Base-by-base conservation (phyloP, 129 eudicot species). In the sunflower (Helianthus annuus) region DNA sequence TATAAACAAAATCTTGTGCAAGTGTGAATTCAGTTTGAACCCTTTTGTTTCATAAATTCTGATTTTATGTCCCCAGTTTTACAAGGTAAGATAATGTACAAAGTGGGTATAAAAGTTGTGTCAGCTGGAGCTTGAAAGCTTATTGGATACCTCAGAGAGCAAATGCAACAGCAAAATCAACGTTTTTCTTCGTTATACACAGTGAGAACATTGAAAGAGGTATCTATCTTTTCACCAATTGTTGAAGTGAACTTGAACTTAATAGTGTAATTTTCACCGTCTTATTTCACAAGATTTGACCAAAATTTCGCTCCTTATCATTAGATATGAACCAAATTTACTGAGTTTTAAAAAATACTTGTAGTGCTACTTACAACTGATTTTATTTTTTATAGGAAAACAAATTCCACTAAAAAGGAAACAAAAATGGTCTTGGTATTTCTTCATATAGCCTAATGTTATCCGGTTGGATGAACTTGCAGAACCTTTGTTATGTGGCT, bases 401-500 rank as follows among this genome's bases (percentile, higher is more conserved):
- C 22, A 19, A 19, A 19, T 19, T 19, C 22, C 22, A 19, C 22
- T 19, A 19, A 19, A 19, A 19, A 19, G 22, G 22, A 19, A 19
- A 19, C 22, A 19, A 19, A 19, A 19, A 19, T 19, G 22, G 22
- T 19, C 22, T 19, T 19, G 22, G 22, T 19, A 19, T 19, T 19
- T 19, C 22, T 19, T 19, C 22, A 19, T 19, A 19, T 19, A 19
- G 0, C 22, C 22, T 19, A 19, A 19, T 19, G 22, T 19, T 19
- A 19, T 19, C 22, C 22, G 22, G 22, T 19, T 19, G 22, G 22
- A 19, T 45, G 70, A 52, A 42, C 73, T 46, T 66, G 72, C 97
- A 90, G 99, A 90, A 90, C 71, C 87, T 94, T 11, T 90, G 99
- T 73, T 94, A 94, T 59, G 97, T 90, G 68, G 96, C 99, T 75